Evolutionary conservation across 768 basidiomycete genomes (phyloP).

Genomic region (Epithele typhae): DNA sequence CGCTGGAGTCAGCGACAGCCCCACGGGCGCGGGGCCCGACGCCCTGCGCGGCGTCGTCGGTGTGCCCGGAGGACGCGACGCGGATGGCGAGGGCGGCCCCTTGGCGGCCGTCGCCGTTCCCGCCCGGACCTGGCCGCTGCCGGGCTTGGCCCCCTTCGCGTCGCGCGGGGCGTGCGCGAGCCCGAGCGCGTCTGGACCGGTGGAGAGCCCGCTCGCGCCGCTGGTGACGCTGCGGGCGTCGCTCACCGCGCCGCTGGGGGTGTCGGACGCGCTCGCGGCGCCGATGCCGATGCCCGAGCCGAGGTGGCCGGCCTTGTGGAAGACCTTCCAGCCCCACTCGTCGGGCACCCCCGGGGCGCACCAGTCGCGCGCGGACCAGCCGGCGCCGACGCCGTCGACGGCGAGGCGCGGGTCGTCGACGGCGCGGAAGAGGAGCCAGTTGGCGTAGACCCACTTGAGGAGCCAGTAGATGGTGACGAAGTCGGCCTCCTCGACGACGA

Average conservation of each 20-base stretch:
- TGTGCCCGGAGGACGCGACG: constrained; percentile 1
- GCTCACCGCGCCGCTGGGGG: constrained; percentile 23
- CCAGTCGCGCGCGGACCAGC: constrained; percentile 61
- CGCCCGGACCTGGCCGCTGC: too few relatives aligned
- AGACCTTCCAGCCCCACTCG: constrained; percentile 73
- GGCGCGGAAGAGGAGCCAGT: constrained; percentile 68
- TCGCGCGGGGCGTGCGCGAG: constrained; percentile 13
- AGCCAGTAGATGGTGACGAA: constrained; percentile 79
- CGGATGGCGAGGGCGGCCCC: constrained; percentile 3
- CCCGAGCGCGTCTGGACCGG: too few relatives aligned
- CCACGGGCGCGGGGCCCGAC: constrained; percentile 5
- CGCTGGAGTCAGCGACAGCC: constrained; percentile 3
- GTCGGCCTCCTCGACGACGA: constrained; percentile 76
- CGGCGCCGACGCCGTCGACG: constrained; percentile 63
- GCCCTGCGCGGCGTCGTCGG: constrained; percentile 18
- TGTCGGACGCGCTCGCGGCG: not conserved
- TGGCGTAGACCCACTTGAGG: constrained; percentile 70
- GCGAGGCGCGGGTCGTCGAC: constrained; percentile 64
- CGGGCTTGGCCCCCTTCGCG: constrained; percentile 6
- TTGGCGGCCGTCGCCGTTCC: constrained; percentile 4
- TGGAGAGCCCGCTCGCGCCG: constrained; percentile 40
- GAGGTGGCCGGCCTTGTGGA: constrained; percentile 37
- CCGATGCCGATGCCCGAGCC: constrained; percentile 6
- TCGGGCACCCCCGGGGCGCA: constrained; percentile 34
- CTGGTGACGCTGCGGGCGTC: constrained; percentile 50